Percentiles rank a stretch among this genome's conserved stretches.
phyloP scores from a whole-genome alignment of 179 eudicot species.

The Beta lomatogona region DNA sequence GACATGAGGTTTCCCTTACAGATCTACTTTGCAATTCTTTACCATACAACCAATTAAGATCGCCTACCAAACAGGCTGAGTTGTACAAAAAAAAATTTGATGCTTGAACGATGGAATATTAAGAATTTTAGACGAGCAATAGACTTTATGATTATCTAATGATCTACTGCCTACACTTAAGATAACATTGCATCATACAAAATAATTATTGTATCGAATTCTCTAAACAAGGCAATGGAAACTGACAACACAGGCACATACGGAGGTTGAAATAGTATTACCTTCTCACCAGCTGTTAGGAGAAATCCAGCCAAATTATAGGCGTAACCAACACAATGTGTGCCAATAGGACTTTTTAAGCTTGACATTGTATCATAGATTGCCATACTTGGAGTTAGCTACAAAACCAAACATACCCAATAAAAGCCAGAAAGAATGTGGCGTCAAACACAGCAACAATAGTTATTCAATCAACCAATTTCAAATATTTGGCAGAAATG shows the following conservation, averaged over 20 bases:
- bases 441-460: neutral
- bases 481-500: neutral
- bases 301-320: constrained; percentile 78
- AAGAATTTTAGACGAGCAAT: neutral
- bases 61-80: neutral
- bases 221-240: neutral
- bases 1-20: too few species aligned
- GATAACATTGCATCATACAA: neutral
- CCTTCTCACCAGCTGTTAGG: constrained; percentile 88
- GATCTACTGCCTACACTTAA: neutral
- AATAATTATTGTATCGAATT: neutral
- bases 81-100: too few species aligned
- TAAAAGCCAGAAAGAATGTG: neutral
- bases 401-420: constrained; percentile 30
- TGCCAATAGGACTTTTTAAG: constrained; percentile 73
- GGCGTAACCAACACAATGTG: constrained; percentile 76
- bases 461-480: neutral
- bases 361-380: constrained; percentile 87
- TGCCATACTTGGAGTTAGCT: constrained; percentile 84
- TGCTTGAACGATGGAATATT: neutral
- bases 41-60: too few species aligned
- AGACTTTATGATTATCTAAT: neutral
- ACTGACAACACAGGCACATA: constrained; percentile 11
- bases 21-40: too few species aligned
- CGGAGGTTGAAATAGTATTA: constrained; percentile 27